These are phyloP conservation scores for Candida anglica DNA, from an alignment of 805 yeast species.

Conservation along the genomic window DNA sequence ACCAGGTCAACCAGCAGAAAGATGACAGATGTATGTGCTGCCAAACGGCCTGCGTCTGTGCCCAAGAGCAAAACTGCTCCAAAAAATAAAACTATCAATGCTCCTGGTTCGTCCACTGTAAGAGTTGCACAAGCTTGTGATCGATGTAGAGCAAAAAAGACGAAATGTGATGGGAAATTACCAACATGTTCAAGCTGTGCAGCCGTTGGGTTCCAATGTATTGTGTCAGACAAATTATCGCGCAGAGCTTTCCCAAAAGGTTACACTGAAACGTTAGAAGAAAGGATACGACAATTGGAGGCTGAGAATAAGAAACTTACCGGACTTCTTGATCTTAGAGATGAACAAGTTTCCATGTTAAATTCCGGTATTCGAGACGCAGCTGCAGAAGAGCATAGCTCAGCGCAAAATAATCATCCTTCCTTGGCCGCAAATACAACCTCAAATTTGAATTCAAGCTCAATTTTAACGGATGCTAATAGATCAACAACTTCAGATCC, in stretches of 20 bases:
- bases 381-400: background rate
- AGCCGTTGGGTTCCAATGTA: conserved; percentile 82
- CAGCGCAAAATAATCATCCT: background rate
- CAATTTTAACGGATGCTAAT: too few relatives aligned
- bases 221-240: conserved; percentile 80
- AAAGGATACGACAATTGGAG: conserved; percentile 81
- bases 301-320: conserved; percentile 69
- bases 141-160: conserved; percentile 77
- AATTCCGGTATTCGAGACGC: conserved; percentile 4
- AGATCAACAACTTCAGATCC: background rate
- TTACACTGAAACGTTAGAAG: conserved; percentile 86
- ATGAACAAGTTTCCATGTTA: conserved; percentile 51
- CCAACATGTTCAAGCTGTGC: conserved; percentile 77
- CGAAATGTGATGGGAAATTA: conserved; percentile 71
- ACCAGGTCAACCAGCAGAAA: background rate
- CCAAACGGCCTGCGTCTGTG: too few relatives aligned
- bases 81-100: conserved; percentile 46
- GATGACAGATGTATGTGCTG: background rate
- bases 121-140: conserved; percentile 91
- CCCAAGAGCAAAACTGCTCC: too few relatives aligned
- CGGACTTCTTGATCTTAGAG: conserved; percentile 60
- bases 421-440: background rate
- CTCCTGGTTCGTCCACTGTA: conserved; percentile 63
- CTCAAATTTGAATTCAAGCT: too few relatives aligned
- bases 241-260: conserved; percentile 89